phyloP scores from a whole-genome alignment of 208 protist genomes.

The Acanthamoeba healyi region DNA sequence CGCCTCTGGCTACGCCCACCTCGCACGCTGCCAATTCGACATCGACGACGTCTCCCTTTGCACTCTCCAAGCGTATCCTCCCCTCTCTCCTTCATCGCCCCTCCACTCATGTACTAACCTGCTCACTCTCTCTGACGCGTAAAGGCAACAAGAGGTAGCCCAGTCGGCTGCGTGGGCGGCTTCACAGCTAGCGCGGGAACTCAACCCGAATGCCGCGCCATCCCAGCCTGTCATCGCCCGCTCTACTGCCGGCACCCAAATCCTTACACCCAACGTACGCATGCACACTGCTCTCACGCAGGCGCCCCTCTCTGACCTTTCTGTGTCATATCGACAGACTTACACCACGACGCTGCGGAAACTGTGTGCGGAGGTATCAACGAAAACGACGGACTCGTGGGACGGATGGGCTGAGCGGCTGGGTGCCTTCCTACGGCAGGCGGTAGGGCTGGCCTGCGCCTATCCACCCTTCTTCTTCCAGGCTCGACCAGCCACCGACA shows the following conservation, averaged over 20 bases:
- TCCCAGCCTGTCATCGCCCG: background rate
- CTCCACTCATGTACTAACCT: too few species aligned
- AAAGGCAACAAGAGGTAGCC: slow-evolving; percentile 4
- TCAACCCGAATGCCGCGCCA: background rate
- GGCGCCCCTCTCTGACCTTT: background rate
- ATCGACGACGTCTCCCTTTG: slow-evolving; percentile 13
- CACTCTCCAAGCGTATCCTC: slow-evolving; percentile 8
- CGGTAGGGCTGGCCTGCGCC: background rate
- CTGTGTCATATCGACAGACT: background rate
- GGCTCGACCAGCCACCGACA: slow-evolving; percentile 5
- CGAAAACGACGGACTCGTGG: background rate
- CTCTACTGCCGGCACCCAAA: background rate
- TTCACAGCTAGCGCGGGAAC: background rate
- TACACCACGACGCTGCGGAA: background rate
- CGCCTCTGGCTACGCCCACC: background rate
- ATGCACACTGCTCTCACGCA: too few species aligned
- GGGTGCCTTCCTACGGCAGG: background rate
- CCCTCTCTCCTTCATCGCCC: background rate
- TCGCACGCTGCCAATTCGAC: slow-evolving; percentile 2
- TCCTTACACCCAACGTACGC: background rate
- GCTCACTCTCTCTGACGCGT: background rate
- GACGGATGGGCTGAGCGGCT: slow-evolving; percentile 3
- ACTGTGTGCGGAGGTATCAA: background rate
- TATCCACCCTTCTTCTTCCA: slow-evolving; percentile 41
- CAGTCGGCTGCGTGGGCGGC: slow-evolving; percentile 21